Base-by-base conservation (phyloP, 2,329 filamentous ascomycete species). In the Colletotrichum chlorophyti region DNA sequence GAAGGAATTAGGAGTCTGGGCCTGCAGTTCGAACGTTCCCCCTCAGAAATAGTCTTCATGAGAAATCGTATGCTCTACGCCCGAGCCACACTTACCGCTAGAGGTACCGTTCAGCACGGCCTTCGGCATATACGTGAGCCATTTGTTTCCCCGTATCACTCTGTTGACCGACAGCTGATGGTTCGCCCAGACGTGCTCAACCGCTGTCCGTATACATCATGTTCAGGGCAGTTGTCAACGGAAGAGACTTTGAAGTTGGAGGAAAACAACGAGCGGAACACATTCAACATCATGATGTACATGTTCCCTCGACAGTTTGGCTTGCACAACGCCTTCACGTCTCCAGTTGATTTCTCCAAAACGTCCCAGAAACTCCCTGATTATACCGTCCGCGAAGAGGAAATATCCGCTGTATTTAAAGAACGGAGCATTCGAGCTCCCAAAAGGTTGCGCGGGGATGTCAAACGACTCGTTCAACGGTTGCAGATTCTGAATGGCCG, bases 251-350 rank as follows among this genome's bases (percentile, higher is more conserved):
- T 26, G 3, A 26, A 43, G 15, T 27, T 10, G 53, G 32, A 19
- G 11, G 27, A 46, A 40, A 49, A 40, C 10, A 76, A 83, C 65
- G 66, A 77, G 2, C 68, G 73, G 11, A 83, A 89, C 62, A 90
- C 87, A 0, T 68, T 86, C 10, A 91, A 90, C 65, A 74, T 96
- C 17, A 85, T 97, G 83, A 95, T 94, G 79, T 94, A 98, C 72
- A 87, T 99, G 1, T 99, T 99, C 65, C 95, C 95, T 27, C 83
- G 89, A 10, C 93, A 98, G 68, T 98, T 97, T 68, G 85, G 86
- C 12, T 77, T 99, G 4, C 92, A 96, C 69, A 99, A 98, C 72
- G 92, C 90, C n/a, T 97, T 98, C 69, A 92, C 87, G 0, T 91
- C 87, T 5, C 75, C 78, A 4, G 81, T 89, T 14, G 83, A 95